phyloP scores from a whole-genome alignment of 768 basidiomycete species.

The Suillus bovinus region DNA sequence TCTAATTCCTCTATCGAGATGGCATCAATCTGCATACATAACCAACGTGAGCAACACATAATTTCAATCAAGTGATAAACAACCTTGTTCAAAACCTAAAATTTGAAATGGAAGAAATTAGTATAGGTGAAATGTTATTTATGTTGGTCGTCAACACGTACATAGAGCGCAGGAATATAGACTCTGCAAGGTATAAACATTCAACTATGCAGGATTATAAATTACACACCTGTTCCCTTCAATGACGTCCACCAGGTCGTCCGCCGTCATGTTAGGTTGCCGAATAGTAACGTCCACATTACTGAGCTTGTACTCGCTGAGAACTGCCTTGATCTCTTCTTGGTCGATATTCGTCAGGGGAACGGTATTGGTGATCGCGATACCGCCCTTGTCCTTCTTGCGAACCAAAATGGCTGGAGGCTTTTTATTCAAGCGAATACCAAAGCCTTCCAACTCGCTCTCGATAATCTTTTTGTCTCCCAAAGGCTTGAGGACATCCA shows the following conservation, averaged over 20 bases:
- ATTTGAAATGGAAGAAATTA: constrained; percentile 5
- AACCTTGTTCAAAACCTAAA: constrained; percentile 83
- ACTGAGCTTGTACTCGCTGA: constrained; percentile 89
- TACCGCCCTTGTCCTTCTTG: constrained; percentile 86
- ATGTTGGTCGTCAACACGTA: constrained; percentile 37
- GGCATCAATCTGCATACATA: constrained; percentile 78
- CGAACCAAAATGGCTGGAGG: constrained; percentile 85
- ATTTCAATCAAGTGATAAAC: constrained; percentile 9
- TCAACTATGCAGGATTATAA: not conserved
- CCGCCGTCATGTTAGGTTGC: constrained; percentile 87
- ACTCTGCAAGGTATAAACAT: constrained; percentile 50
- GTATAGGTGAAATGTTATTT: not conserved
- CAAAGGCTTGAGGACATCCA: constrained; percentile 98
- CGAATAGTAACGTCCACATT: constrained; percentile 93
- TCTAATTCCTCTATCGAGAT: constrained; percentile 99
- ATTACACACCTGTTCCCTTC: constrained; percentile 81
- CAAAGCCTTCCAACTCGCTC: constrained; percentile 95
- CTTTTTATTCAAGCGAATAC: constrained; percentile 93
- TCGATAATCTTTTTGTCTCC: constrained; percentile 93
- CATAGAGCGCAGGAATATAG: constrained; percentile 91
- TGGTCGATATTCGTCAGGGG: constrained; percentile 94
- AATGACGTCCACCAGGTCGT: constrained; percentile 96
- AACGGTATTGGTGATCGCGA: constrained; percentile 95
- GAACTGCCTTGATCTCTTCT: constrained; percentile 93
- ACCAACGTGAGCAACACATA: constrained; percentile 6